Evolutionary conservation across 2,329 filamentous ascomycete species (phyloP).

Genomic region (Phyllosticta capitalensis): DNA sequence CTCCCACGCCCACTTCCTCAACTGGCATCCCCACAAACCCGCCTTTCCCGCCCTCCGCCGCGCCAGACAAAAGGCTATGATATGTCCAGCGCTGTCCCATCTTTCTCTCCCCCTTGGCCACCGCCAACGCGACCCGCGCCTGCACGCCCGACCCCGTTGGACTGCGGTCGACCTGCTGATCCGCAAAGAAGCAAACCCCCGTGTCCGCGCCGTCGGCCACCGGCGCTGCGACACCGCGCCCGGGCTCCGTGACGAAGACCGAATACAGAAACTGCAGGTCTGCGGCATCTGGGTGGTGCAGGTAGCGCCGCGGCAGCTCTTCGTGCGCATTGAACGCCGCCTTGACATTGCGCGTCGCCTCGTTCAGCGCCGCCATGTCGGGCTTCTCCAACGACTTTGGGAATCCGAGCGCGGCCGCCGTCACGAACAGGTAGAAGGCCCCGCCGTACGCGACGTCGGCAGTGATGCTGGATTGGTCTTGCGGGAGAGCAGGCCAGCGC

Average conservation of each 20-base stretch:
- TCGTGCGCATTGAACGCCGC: conserved; percentile 16
- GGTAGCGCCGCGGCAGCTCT: conserved; percentile 14
- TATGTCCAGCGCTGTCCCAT: conserved; percentile 16
- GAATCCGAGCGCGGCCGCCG: conserved; percentile 32
- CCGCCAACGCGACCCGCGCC: conserved; percentile 20
- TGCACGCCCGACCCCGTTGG: conserved; percentile 25
- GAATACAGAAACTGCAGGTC: conserved; percentile 33
- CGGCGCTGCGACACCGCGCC: conserved; percentile 12
- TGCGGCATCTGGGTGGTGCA: conserved; percentile 23
- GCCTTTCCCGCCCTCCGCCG: conserved; percentile 10
- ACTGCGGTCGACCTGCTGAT: conserved; percentile 39
- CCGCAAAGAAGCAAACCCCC: conserved; percentile 37
- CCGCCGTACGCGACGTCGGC: conserved; percentile 35
- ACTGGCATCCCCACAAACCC: conserved; percentile 13
- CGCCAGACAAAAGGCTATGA: conserved; percentile 16
- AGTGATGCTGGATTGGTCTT: conserved; percentile 5
- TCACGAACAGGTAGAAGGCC: conserved; percentile 35
- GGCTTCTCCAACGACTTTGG: conserved; percentile 1
- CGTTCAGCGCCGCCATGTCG: conserved; percentile 15
- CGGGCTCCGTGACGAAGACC: conserved; percentile 30
- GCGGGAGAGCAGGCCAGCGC: conserved; percentile 31
- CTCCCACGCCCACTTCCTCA: conserved; percentile 12
- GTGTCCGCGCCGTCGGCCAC: conserved; percentile 26
- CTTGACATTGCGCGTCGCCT: conserved; percentile 27
- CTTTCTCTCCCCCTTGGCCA: conserved; percentile 13